phyloP scores from a whole-genome alignment of 73 alveolate species.

The Paraurostyla sp. region DNA sequence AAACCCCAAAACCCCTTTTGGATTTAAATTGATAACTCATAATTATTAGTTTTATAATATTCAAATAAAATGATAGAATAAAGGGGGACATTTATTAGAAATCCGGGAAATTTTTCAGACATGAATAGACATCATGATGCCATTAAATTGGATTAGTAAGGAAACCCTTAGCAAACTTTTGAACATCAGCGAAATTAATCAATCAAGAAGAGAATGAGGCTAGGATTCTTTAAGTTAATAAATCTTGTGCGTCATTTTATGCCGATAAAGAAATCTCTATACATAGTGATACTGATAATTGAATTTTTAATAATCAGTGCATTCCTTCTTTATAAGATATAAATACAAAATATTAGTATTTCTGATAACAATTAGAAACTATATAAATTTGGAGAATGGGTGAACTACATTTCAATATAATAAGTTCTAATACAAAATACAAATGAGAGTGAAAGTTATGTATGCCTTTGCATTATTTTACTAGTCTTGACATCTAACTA shows the following conservation, averaged over 20 bases:
- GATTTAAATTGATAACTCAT: background rate
- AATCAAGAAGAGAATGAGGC: background rate
- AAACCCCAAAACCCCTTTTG: constrained; percentile 28
- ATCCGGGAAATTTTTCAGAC: no score
- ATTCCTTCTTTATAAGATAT: background rate
- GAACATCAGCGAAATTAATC: background rate
- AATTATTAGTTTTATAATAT: background rate
- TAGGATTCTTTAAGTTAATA: background rate
- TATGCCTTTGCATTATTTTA: background rate
- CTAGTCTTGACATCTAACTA: background rate
- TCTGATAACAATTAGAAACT: background rate
- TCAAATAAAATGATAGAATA: background rate
- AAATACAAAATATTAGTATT: background rate
- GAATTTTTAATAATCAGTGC: background rate
- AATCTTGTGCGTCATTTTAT: background rate
- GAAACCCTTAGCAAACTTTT: background rate
- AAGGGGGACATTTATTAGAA: background rate
- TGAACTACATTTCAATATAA: background rate
- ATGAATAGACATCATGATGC: no score
- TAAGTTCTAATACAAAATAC: background rate
- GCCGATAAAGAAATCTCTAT: background rate
- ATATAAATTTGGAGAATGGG: background rate
- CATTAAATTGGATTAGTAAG: no score
- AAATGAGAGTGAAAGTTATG: constrained; percentile 14
- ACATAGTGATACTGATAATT: background rate